A percentile compares a stretch with the other conserved stretches of the same genome.
Evolutionary conservation across 2,329 filamentous ascomycete species (phyloP).

Genomic region (Colletotrichum ledebouriae): DNA sequence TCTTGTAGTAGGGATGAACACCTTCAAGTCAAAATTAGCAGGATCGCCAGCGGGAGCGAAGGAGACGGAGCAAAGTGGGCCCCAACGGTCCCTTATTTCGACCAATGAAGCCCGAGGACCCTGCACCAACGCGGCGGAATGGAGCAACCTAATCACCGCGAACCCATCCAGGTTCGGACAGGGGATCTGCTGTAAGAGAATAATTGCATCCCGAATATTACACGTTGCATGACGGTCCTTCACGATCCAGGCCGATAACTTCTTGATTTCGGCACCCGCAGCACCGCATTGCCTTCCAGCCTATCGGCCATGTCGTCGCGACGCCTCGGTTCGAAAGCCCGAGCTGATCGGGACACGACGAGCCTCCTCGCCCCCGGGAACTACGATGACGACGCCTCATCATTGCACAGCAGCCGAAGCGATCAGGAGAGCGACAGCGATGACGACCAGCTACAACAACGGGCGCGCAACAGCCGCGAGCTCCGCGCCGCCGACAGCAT

Average conservation of each 20-base stretch:
- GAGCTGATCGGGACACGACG: constrained; percentile 48
- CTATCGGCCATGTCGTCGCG: constrained; percentile 37
- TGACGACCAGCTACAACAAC: constrained; percentile 76
- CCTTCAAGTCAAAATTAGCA: background rate
- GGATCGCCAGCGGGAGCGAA: constrained; percentile 6
- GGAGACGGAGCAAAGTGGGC: constrained; percentile 5
- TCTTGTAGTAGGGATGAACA: constrained; percentile 1
- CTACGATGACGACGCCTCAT: constrained; percentile 78
- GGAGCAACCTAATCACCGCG: constrained; percentile 25
- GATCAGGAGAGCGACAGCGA: constrained; percentile 84
- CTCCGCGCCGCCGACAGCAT: constrained; percentile 77
- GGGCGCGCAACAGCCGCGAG: constrained; percentile 77
- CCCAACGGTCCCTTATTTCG: background rate
- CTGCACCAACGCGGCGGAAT: constrained; percentile 12
- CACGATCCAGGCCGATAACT: constrained; percentile 24
- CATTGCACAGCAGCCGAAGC: constrained; percentile 74
- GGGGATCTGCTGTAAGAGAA: constrained; percentile 25
- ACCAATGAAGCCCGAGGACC: constrained; percentile 31
- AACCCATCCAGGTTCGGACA: constrained; percentile 26
- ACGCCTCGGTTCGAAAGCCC: constrained; percentile 27
- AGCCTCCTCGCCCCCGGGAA: constrained; percentile 73
- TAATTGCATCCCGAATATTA: constrained; percentile 10
- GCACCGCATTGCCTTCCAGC: constrained; percentile 3
- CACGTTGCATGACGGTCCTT: constrained; percentile 21
- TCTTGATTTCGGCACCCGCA: background rate